Percentiles rank a stretch among this genome's conserved stretches.
Conservation (phyloP, 345 rosid species). For the Eucalyptus sp. region DNA sequence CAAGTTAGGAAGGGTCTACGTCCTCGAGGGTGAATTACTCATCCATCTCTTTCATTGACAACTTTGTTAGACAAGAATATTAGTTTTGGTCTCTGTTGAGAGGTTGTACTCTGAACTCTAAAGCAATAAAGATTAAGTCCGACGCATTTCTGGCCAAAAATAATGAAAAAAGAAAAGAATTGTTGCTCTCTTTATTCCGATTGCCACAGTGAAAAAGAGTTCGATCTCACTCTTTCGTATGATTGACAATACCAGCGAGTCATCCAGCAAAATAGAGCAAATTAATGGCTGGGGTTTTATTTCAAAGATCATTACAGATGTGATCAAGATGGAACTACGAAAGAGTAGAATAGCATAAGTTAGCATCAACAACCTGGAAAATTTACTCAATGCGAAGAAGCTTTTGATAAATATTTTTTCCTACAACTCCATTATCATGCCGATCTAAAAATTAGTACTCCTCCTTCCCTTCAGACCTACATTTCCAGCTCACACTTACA, state of each 20-base stretch:
- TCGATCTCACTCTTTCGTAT: neutral
- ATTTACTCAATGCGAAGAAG: neutral
- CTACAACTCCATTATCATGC: neutral
- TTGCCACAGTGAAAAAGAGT: neutral
- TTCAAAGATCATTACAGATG: neutral
- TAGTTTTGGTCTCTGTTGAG: neutral
- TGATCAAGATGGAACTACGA: neutral
- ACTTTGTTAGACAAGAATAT: neutral
- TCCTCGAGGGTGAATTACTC: neutral
- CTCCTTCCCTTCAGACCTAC: neutral
- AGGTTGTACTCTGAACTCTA: neutral
- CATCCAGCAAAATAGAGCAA: neutral
- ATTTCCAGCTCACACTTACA: neutral
- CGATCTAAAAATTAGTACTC: neutral
- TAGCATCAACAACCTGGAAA: neutral
- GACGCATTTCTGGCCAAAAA: neutral
- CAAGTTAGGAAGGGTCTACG: neutral
- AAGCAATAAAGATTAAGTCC: neutral
- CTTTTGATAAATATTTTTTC: neutral
- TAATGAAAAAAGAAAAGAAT: neutral
- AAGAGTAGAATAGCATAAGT: neutral
- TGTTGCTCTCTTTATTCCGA: neutral
- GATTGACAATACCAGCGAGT: neutral
- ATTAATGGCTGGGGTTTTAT: neutral
- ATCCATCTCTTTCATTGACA: neutral